phyloP scores from a whole-genome alignment of 768 basidiomycete genomes.

The Nidularia sp. region DNA sequence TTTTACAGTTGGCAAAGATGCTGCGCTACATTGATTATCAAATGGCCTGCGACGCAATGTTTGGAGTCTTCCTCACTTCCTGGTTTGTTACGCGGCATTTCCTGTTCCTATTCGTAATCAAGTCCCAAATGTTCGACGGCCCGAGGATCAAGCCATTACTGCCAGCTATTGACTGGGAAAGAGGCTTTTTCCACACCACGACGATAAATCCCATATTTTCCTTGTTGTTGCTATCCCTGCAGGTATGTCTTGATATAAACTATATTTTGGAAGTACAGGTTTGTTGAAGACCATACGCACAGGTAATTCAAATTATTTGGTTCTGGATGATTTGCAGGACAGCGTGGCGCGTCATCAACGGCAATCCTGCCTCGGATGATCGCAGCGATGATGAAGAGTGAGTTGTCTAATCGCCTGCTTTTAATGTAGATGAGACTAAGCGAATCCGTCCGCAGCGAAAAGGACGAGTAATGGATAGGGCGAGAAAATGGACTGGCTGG shows the following conservation, averaged over 20 bases:
- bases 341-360: constrained; percentile 74
- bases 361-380: constrained; percentile 74
- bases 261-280: too few species aligned
- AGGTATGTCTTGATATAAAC: constrained; percentile 42
- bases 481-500: neutral
- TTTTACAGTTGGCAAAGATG: constrained; percentile 84
- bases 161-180: constrained; percentile 49
- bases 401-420: constrained; percentile 7
- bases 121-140: constrained; percentile 50
- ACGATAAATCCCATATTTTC: constrained; percentile 44
- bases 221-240: constrained; percentile 50
- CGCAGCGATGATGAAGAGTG: constrained; percentile 84
- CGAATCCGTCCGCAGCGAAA: constrained; percentile 20
- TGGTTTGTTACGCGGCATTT: constrained; percentile 92
- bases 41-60: constrained; percentile 66
- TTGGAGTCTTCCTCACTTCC: constrained; percentile 78
- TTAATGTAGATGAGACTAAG: constrained; percentile 4
- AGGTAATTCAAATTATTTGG: constrained; percentile 82
- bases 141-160: constrained; percentile 43
- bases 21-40: constrained; percentile 73
- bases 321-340: constrained; percentile 81
- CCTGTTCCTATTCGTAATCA: constrained; percentile 71
- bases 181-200: constrained; percentile 52
- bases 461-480: neutral
- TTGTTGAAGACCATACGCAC: neutral